Evolutionary conservation across 208 protist species (phyloP), one percentile per base, ranked within the genome.

Genomic region (Borovskyia barvae): DNA sequence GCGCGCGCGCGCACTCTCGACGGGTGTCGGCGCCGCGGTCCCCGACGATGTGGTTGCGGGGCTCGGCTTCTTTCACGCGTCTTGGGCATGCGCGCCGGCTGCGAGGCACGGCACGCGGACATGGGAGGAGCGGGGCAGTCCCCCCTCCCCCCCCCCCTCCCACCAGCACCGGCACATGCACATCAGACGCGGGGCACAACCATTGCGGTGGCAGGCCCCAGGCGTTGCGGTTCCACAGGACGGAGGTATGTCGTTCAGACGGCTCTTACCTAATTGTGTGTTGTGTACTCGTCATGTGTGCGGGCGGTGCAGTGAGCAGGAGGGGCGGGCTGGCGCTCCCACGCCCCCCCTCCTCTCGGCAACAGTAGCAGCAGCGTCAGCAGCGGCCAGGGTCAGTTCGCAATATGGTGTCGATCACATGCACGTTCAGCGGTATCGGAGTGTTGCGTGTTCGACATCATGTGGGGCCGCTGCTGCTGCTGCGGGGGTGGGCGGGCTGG

Each of bases 381-480:
- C 55, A 47, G 55, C 53, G 32, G 53, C 42, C 33, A 32, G 25
- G n/a, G 47, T 56, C 49, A 55, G 47, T 65, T 45, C 49, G 47
- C 35, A 53, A 51, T 54, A 29, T 26, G 9, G 45, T 65, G 58
- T 65, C 58, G 55, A 48, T 65, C 58, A 65, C 29, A 41, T 45
- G 42, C 55, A 56, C 48, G 32, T 8, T 71, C 64, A 71, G 64
- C 64, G 64, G 64, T 71, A 71, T 71, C 64, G 64, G 64, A 71
- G 65, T 72, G 56, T 25, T 64, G 42, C 39, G 45, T 63, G 49
- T 29, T 40, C 12, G 47, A 47, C 56, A 54, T 65, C 49, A 65
- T 65, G 63, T 40, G 51, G 14, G 48, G 33, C 37, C 35, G 51
- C n/a, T 29, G 25, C 28, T 12, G 37, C 0, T 39, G 46, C 32